phyloP scores from a whole-genome alignment of 371 early-diverging fungal species.

The Rhizomucor pusillus region DNA sequence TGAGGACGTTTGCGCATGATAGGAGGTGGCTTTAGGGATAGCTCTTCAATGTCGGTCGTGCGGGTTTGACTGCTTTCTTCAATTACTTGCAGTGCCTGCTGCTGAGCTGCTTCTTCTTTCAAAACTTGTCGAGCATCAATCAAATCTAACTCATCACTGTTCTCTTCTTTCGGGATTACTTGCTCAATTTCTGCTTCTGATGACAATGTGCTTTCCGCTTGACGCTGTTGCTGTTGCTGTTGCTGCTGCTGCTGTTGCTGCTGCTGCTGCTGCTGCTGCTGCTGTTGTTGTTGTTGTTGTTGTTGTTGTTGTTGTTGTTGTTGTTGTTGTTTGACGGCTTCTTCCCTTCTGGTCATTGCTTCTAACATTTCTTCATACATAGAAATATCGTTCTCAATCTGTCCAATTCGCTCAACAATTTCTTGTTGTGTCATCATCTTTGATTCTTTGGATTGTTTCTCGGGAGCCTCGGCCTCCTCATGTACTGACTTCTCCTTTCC shows the following conservation, averaged over 20 bases:
- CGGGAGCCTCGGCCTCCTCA: neutral
- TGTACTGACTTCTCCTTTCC: constrained; percentile 3
- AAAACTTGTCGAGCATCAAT: constrained; percentile 18
- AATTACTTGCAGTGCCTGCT: constrained; percentile 44
- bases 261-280: too few species aligned
- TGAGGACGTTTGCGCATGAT: constrained; percentile 45
- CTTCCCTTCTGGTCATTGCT: constrained; percentile 19
- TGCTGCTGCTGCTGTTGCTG: neutral
- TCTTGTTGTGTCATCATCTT: constrained; percentile 41
- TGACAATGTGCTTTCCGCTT: too few species aligned
- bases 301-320: neutral
- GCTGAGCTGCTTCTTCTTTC: constrained; percentile 27
- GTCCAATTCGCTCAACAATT: constrained; percentile 49
- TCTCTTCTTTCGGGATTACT: constrained; percentile 4
- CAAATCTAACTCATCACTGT: constrained; percentile 17
- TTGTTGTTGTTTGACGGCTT: constrained; percentile 3
- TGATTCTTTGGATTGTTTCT: neutral
- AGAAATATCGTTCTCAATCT: constrained; percentile 48
- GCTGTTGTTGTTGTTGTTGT: too few species aligned
- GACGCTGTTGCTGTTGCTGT: neutral
- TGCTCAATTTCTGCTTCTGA: constrained; percentile 8
- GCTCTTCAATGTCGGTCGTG: constrained; percentile 20
- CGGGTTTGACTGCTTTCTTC: constrained; percentile 21
- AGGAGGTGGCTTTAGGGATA: constrained; percentile 22
- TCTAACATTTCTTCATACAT: constrained; percentile 47